Conservation (phyloP, 257 asterid species). For the Verbena officinalis region DNA sequence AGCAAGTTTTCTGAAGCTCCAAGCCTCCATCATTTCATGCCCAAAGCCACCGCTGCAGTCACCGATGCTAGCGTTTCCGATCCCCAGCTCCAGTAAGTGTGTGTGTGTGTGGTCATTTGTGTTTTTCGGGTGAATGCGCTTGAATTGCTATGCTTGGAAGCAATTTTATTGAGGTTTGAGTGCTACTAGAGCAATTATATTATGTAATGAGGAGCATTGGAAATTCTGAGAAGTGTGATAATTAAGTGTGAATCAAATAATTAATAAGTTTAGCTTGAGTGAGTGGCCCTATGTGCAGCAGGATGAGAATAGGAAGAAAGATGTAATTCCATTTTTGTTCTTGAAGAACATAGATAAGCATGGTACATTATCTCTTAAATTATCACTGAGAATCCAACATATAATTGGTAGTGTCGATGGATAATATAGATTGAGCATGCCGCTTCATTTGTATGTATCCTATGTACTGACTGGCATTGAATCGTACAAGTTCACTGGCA, state of each 20-base stretch:
- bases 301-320: conserved; percentile 16
- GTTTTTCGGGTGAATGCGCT: conserved; percentile 1
- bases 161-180: conserved; percentile 17
- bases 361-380: no score
- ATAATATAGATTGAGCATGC: neutral
- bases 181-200: neutral
- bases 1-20: conserved; percentile 39
- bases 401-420: neutral
- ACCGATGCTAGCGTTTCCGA: conserved; percentile 40
- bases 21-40: conserved; percentile 62
- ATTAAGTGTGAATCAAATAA: neutral
- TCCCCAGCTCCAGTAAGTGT: conserved; percentile 60
- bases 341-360: neutral
- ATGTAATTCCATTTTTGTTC: neutral
- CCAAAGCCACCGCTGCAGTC: conserved; percentile 52
- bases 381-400: neutral
- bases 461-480: conserved; percentile 5
- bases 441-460: conserved; percentile 7
- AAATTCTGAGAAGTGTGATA: neutral
- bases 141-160: neutral
- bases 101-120: neutral
- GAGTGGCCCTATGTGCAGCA: neutral
- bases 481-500: neutral
- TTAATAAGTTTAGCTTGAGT: neutral
- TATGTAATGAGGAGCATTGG: conserved; percentile 8